Percentiles rank a stretch among this genome's conserved stretches.
These are phyloP conservation scores for Geosmithia putterillii DNA, from an alignment of 2,329 filamentous ascomycete species.

Conservation along the genomic window DNA sequence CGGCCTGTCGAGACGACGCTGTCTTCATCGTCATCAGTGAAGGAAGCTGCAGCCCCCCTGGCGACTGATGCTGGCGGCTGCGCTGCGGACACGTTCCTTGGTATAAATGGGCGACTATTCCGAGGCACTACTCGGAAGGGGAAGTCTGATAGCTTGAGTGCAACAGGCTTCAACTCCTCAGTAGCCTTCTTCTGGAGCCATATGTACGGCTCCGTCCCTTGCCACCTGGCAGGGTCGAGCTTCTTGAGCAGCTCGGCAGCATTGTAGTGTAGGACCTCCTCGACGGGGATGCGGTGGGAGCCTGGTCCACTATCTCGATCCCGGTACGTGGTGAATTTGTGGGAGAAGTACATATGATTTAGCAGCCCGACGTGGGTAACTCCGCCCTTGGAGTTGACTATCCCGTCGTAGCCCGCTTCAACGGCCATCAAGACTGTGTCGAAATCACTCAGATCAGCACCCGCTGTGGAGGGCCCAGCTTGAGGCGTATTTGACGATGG, in stretches of 20 bases:
- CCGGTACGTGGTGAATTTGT: conserved; percentile 15
- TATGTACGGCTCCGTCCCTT: conserved; percentile 14
- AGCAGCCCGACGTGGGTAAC: conserved; percentile 9
- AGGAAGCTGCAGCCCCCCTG: neutral
- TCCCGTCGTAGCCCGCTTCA: conserved; percentile 7
- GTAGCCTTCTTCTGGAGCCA: conserved; percentile 19
- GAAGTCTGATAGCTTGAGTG: conserved; percentile 14
- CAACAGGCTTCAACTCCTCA: conserved; percentile 12
- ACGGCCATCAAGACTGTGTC: conserved; percentile 13
- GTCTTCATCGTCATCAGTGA: conserved; percentile 9
- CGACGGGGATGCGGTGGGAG: conserved; percentile 26
- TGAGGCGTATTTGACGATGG: neutral
- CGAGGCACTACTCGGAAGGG: conserved; percentile 13
- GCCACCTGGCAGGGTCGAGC: conserved; percentile 21
- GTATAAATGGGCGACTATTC: conserved; percentile 3
- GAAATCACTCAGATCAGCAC: conserved; percentile 9
- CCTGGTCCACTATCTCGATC: conserved; percentile 11
- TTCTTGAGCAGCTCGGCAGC: conserved; percentile 22
- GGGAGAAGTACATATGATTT: conserved; percentile 18
- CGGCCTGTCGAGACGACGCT: conserved; percentile 8
- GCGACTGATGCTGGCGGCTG: neutral
- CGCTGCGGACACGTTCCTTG: neutral
- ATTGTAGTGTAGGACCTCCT: conserved; percentile 32
- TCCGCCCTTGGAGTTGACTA: conserved; percentile 8
- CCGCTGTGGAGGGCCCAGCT: neutral